Evolutionary conservation across 2,329 filamentous ascomycete genomes (phyloP).

Genomic region (Pseudogymnoascus sp.): DNA sequence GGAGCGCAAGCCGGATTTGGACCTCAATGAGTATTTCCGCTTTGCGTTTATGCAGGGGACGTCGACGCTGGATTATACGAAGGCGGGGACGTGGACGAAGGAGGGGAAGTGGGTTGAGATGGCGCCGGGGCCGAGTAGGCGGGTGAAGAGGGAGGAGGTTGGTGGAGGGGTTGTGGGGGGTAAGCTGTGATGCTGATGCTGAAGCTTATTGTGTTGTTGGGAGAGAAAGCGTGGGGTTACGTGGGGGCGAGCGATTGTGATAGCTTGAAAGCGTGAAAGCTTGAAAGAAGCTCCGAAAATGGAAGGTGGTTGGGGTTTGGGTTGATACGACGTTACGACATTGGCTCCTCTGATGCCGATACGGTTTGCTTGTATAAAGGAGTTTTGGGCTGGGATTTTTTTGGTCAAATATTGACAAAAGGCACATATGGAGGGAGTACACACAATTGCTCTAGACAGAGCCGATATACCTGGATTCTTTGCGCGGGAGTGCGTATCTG

Average conservation of each 20-base stretch:
- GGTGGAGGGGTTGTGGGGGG: background rate
- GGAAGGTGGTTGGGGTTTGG: background rate
- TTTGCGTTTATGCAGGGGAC: constrained; percentile 68
- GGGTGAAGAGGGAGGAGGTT: background rate
- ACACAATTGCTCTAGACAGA: background rate
- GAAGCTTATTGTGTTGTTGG: background rate
- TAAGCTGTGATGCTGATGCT: background rate
- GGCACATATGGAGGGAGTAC: background rate
- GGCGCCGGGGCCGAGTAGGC: constrained; percentile 25
- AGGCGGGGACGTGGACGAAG: constrained; percentile 61
- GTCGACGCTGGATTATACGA: constrained; percentile 62
- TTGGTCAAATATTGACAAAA: background rate
- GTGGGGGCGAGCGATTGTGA: background rate
- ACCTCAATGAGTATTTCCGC: constrained; percentile 64
- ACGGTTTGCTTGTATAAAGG: background rate
- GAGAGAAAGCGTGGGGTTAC: background rate
- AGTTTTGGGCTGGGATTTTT: background rate
- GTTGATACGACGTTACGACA: constrained; percentile 5
- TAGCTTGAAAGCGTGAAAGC: background rate
- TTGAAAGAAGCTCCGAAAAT: background rate
- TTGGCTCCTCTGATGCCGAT: constrained; percentile 3
- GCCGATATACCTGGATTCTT: background rate
- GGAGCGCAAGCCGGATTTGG: constrained; percentile 41
- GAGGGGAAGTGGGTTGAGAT: constrained; percentile 61
- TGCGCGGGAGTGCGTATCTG: background rate